Percentiles rank a stretch among this genome's conserved stretches.
Conservation (phyloP, 306 rosid genomes). For the Gleditsia sinensis region DNA sequence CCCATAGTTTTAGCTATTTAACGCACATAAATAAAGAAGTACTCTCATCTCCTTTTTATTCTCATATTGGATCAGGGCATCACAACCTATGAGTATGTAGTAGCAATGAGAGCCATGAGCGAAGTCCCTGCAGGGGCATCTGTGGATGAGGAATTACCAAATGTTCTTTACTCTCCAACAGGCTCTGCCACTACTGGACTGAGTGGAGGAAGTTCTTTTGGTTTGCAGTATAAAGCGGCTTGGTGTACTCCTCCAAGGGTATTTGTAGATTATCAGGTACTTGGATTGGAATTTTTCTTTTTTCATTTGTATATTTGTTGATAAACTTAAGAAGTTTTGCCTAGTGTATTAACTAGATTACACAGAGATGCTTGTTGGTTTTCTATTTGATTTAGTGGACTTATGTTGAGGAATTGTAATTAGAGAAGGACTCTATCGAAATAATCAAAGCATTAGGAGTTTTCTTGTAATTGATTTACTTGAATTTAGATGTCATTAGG, state of each 20-base stretch:
- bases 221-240: slow-evolving; percentile 91
- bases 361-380: slow-evolving; percentile 22
- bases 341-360: background rate
- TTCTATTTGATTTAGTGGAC: slow-evolving; percentile 20
- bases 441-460: background rate
- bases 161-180: slow-evolving; percentile 77
- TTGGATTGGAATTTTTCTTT: slow-evolving; percentile 10
- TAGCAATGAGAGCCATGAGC: slow-evolving; percentile 96
- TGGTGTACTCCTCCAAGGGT: slow-evolving; percentile 99
- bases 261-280: slow-evolving; percentile 94
- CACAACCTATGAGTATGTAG: slow-evolving; percentile 93
- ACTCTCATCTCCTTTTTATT: slow-evolving; percentile 22
- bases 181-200: slow-evolving; percentile 95
- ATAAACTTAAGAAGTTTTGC: slow-evolving; percentile 18
- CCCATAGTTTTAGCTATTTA: slow-evolving; percentile 23
- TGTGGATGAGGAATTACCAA: slow-evolving; percentile 69
- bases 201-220: slow-evolving; percentile 97
- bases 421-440: background rate
- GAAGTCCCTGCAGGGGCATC: slow-evolving; percentile 75
- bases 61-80: slow-evolving; percentile 71
- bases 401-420: slow-evolving; percentile 6
- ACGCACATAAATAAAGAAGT: slow-evolving; percentile 21
- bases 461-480: background rate
- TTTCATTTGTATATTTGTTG: slow-evolving; percentile 7
- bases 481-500: background rate